Evolutionary conservation across 495 filamentous ascomycete species (phyloP).

Genomic region (Penicillium samsonianum): DNA sequence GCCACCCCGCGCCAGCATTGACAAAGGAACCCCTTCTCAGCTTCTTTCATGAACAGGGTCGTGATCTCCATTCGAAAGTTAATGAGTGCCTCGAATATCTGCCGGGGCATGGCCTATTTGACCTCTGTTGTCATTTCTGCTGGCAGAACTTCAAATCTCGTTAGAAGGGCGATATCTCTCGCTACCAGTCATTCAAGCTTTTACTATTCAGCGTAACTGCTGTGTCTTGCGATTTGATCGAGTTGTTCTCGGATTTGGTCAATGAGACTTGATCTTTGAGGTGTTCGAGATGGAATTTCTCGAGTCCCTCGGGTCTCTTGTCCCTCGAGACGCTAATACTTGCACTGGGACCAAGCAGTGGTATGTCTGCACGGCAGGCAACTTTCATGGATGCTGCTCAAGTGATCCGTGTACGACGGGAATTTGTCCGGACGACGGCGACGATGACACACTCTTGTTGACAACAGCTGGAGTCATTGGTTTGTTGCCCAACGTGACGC

Average conservation of each 20-base stretch:
- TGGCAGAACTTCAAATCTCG: background rate
- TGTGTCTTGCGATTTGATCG: background rate
- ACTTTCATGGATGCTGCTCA: slow-evolving; percentile 43
- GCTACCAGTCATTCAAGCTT: background rate
- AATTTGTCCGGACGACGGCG: slow-evolving; percentile 34
- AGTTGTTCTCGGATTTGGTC: background rate
- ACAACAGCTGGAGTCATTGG: background rate
- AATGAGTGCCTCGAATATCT: slow-evolving; percentile 7
- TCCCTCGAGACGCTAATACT: slow-evolving; percentile 14
- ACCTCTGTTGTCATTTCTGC: background rate
- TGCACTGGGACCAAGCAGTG: slow-evolving; percentile 26
- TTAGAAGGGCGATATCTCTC: background rate
- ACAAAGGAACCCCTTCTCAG: slow-evolving; percentile 6
- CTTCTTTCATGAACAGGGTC: slow-evolving; percentile 7
- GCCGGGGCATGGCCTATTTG: background rate
- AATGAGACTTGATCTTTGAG: background rate
- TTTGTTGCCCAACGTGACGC: background rate
- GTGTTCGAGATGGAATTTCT: slow-evolving; percentile 6
- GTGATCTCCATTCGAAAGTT: background rate
- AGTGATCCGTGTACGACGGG: slow-evolving; percentile 38
- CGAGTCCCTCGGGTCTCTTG: slow-evolving; percentile 8
- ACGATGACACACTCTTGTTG: background rate
- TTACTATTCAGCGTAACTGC: background rate
- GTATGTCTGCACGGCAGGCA: slow-evolving; percentile 35
- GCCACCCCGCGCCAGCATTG: background rate